These are phyloP conservation scores for Gracilaria domingensis DNA, from an alignment of 23 red algal genomes.

Conservation along the genomic window DNA sequence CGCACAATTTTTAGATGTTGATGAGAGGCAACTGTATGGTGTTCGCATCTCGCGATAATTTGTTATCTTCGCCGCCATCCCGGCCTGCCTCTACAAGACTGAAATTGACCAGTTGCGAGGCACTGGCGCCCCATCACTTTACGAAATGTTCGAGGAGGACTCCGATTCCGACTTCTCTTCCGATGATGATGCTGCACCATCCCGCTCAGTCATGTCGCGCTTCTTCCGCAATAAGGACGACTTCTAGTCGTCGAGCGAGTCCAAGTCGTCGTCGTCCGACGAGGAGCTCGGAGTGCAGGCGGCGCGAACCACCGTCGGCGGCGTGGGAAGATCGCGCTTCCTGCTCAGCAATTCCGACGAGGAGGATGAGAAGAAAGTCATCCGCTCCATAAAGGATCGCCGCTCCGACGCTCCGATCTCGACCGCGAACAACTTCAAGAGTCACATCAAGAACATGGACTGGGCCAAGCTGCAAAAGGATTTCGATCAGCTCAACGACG, in stretches of 20 bases:
- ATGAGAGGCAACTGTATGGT: too few relatives aligned
- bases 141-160: too few relatives aligned
- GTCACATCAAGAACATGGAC: constrained; percentile 95
- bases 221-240: constrained; percentile 71
- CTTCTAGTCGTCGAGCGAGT: constrained; percentile 59
- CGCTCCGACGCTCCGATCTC: constrained; percentile 76
- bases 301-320: constrained; percentile 48
- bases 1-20: too few relatives aligned
- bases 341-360: constrained; percentile 86
- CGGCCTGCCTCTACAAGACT: too few relatives aligned
- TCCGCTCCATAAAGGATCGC: constrained; percentile 80
- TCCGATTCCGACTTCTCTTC: too few relatives aligned
- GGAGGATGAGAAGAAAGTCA: constrained; percentile 85
- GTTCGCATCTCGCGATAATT: too few relatives aligned
- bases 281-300: constrained; percentile 34
- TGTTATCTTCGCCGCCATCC: too few relatives aligned
- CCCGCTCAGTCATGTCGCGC: constrained; percentile 47
- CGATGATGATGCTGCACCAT: background rate
- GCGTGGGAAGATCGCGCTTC: constrained; percentile 56
- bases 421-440: constrained; percentile 74
- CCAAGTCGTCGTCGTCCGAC: constrained; percentile 52
- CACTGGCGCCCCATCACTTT: too few relatives aligned
- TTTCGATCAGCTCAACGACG: constrained; percentile 88
- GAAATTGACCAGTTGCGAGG: too few relatives aligned
- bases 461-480: constrained; percentile 87